Evolutionary conservation across 139 green algal genomes (phyloP), one percentile per base, ranked within the genome.

Genomic region (Picochlorum sp.): DNA sequence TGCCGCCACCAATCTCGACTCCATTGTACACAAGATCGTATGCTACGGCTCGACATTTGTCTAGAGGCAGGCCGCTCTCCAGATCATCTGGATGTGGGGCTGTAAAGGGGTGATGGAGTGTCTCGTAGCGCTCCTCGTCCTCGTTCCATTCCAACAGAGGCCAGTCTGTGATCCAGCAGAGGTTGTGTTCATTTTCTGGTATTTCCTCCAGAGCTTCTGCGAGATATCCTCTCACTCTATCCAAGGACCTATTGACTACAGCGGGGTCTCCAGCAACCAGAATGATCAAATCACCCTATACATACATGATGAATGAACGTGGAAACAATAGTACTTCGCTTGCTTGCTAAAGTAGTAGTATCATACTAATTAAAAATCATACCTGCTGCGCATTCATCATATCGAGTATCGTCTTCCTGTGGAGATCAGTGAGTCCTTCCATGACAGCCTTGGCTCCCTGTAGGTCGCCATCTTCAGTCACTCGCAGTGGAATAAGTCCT

Each of bases 21-120:
- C 93, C 93, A 64, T 99, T 98, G 82, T 96, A 97, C 23, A 99
- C 94, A 10, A 99, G 71, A 71, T 99, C 94, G 74, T 98, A 99
- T 1, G 94, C 93, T 18, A 84, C 61, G 1, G 89, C 89, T 9
- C 21, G 26, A 44, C 20, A 26, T 23, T 73, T 16, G 15, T 30
- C 26, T 49, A 54, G 10, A 56, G 62, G 45, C 11, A 72, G 59
- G 61, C 81, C 74, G 10, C 45, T 72, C 32, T 65, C 62, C 23
- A 80, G 21, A 61, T 92, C 84, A 0, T 91, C 80, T 15, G 77
- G 73, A 69, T 91, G 80, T 11, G 92, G 92, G 2, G 92, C 91
- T 2, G 93, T 98, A 82, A 98, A 98, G 56, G 92, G 93, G 69
- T 98, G 93, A 76, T 98, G 93, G 71, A 97, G 74, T 32, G 92